A percentile compares a stretch with the other conserved stretches of the same genome.
Conservation (phyloP, 805 yeast species). For the Cephaloascus albidus region DNA sequence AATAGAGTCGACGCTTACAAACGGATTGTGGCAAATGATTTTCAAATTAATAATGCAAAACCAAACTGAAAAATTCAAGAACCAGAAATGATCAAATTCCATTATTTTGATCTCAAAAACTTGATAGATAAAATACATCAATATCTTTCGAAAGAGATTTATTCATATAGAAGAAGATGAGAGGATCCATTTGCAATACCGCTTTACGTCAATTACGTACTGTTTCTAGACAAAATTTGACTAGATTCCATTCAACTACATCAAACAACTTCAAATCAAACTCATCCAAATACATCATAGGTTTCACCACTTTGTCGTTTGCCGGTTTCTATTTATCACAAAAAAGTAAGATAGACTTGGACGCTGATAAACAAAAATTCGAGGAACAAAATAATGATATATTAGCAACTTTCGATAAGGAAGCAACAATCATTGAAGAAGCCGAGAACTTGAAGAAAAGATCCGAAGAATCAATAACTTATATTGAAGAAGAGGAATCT, state of each 20-base stretch:
- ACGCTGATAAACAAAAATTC: slow-evolving; percentile 1
- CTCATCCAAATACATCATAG: not conserved
- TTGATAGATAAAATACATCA: too few relatives aligned
- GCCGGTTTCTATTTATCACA: not conserved
- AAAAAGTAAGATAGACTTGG: slow-evolving; percentile 1
- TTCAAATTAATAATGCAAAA: too few relatives aligned
- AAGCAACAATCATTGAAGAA: slow-evolving; percentile 1
- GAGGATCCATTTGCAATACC: slow-evolving; percentile 6
- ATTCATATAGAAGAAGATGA: slow-evolving; percentile 7
- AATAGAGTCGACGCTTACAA: too few relatives aligned
- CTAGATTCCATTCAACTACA: not conserved
- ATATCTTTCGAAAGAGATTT: too few relatives aligned
- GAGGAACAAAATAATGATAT: slow-evolving; percentile 1
- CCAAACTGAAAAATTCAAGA: too few relatives aligned
- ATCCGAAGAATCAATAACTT: slow-evolving; percentile 1
- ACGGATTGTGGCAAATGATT: too few relatives aligned
- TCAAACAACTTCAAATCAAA: not conserved
- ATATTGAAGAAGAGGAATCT: slow-evolving; percentile 1
- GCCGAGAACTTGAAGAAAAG: not conserved
- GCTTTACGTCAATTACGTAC: slow-evolving; percentile 1
- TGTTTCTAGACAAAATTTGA: not conserved
- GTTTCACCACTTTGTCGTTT: not conserved
- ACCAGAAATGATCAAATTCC: too few relatives aligned
- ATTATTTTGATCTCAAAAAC: too few relatives aligned
- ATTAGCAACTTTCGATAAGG: slow-evolving; percentile 1